These are phyloP conservation scores for Panicum virgatum DNA, from an alignment of 202 grass and related monocot genomes.

Conservation along the genomic window DNA sequence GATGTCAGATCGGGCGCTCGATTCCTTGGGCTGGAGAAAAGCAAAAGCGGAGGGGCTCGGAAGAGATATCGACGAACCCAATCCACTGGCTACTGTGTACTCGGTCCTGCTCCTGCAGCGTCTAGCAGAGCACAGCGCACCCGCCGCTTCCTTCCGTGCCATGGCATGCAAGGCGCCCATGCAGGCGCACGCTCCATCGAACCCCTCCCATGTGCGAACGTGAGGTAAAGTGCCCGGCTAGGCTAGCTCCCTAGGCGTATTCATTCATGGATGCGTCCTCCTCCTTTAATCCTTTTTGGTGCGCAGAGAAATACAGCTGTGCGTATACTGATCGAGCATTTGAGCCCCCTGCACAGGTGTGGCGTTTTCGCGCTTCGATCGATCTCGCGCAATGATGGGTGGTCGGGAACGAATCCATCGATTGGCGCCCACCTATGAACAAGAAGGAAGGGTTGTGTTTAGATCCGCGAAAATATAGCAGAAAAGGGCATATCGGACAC, in stretches of 20 bases:
- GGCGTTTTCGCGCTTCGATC: not conserved
- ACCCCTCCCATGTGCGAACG: constrained; percentile 33
- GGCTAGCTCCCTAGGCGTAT: not conserved
- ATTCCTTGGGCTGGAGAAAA: not conserved
- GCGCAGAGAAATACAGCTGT: not conserved
- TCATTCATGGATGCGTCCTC: not conserved
- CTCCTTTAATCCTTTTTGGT: not conserved
- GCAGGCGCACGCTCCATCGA: not conserved
- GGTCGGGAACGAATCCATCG: not conserved
- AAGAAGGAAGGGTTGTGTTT: not conserved
- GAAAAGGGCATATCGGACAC: too few relatives aligned
- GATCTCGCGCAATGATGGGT: not conserved
- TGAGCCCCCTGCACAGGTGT: not conserved
- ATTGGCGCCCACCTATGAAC: not conserved
- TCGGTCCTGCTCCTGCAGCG: not conserved
- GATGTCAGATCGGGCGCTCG: not conserved
- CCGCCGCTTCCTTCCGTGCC: constrained; percentile 9
- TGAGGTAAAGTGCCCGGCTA: constrained; percentile 38
- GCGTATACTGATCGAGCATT: not conserved
- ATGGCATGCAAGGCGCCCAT: not conserved
- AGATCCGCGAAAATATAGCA: too few relatives aligned
- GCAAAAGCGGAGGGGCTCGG: not conserved
- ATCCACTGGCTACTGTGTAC: too few relatives aligned
- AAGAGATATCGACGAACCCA: not conserved
- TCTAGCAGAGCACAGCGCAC: not conserved